phyloP scores from a whole-genome alignment of 179 eudicot species.

The Actinidia arguta region DNA sequence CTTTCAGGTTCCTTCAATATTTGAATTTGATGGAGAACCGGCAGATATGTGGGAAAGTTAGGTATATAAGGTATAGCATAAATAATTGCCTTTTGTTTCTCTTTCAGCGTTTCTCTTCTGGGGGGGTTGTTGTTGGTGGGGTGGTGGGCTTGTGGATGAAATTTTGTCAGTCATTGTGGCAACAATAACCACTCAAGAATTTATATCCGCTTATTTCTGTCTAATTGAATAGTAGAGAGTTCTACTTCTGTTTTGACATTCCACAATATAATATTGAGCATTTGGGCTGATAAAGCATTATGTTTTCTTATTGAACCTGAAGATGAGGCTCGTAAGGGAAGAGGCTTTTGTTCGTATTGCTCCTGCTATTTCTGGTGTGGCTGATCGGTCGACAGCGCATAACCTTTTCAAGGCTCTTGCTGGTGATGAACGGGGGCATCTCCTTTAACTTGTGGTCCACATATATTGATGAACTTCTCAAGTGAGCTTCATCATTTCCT shows the following conservation, averaged over 20 bases:
- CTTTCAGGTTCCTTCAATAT: neutral
- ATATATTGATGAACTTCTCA: slow-evolving; percentile 72
- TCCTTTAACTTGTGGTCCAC: slow-evolving; percentile 77
- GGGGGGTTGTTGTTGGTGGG: neutral
- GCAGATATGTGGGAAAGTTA: neutral
- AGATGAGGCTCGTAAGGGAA: slow-evolving; percentile 72
- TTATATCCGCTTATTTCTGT: neutral
- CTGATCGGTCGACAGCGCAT: slow-evolving; percentile 87
- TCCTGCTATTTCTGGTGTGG: slow-evolving; percentile 90
- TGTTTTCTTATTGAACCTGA: slow-evolving; percentile 36
- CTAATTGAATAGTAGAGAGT: slow-evolving; percentile 6
- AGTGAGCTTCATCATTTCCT: slow-evolving; percentile 53
- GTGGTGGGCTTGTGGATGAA: too few relatives aligned
- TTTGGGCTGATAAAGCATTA: neutral
- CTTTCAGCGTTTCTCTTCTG: neutral
- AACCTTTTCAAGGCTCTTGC: slow-evolving; percentile 87
- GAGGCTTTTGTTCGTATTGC: slow-evolving; percentile 93
- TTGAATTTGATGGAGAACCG: neutral
- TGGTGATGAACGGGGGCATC: slow-evolving; percentile 72
- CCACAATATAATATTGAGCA: neutral
- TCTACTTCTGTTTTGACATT: slow-evolving; percentile 7
- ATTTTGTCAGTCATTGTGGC: neutral
- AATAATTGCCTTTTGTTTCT: neutral
- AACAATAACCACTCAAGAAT: neutral
- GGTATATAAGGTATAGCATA: neutral